Conservation (phyloP, 345 rosid genomes). For the Lepidium africanum region DNA sequence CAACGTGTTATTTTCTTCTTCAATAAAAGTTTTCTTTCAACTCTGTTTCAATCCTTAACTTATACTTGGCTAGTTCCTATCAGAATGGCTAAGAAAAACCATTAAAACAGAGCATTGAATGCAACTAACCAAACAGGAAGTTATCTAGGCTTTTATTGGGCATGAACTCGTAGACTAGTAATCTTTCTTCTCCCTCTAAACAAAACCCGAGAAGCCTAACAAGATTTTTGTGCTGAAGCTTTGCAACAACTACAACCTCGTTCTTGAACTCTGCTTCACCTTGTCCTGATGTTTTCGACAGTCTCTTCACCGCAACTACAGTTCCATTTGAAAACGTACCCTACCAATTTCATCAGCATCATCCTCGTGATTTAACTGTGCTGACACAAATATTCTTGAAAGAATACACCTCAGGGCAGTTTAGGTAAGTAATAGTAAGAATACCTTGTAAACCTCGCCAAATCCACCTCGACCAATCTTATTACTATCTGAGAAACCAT, state of each 20-base stretch:
- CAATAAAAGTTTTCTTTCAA: no score
- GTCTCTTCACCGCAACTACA: slow-evolving; percentile 16
- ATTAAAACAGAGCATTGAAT: background rate
- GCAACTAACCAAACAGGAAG: slow-evolving; percentile 12
- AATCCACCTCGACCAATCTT: slow-evolving; percentile 62
- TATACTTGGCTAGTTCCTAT: no score
- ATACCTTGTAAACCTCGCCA: slow-evolving; percentile 46
- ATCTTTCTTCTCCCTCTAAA: background rate
- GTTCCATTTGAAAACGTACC: background rate
- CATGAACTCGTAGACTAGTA: slow-evolving; percentile 13
- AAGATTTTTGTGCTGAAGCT: slow-evolving; percentile 17
- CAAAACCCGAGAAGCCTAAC: slow-evolving; percentile 14
- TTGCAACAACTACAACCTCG: slow-evolving; percentile 17
- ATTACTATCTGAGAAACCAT: slow-evolving; percentile 31
- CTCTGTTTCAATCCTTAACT: no score
- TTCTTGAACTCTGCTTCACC: slow-evolving; percentile 12
- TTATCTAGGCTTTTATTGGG: slow-evolving; percentile 16
- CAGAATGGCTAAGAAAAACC: background rate
- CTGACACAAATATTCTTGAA: background rate
- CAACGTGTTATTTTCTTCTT: no score
- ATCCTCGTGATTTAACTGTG: no score
- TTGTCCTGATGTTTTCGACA: slow-evolving; percentile 13
- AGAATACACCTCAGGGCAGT: background rate
- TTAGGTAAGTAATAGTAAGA: background rate
- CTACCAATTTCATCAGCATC: no score